Evolutionary conservation across 2,329 filamentous ascomycete genomes (phyloP).

Genomic region (Coniochaeta hoffmannii): DNA sequence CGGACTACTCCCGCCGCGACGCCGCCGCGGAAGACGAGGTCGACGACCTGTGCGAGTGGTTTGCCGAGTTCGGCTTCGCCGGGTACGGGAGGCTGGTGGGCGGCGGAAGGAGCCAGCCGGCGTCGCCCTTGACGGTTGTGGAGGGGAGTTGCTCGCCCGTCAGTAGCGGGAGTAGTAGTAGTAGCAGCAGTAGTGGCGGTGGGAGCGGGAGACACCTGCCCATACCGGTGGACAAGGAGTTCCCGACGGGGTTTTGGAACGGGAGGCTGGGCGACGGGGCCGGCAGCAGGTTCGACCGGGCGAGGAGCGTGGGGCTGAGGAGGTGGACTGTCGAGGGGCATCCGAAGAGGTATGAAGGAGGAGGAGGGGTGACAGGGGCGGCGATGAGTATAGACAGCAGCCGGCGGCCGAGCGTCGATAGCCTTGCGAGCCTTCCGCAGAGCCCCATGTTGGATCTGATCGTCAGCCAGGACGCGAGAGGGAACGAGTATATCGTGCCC

Average conservation of each 20-base stretch:
- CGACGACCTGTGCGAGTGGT: conserved; percentile 44
- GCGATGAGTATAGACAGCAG: conserved; percentile 5
- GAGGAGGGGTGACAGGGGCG: conserved; percentile 10
- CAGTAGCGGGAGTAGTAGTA: conserved; percentile 7
- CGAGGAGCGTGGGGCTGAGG: conserved; percentile 16
- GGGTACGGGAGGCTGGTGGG: conserved; percentile 29
- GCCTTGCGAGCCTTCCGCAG: conserved; percentile 37
- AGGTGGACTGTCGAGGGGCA: conserved; percentile 29
- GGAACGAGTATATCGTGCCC: conserved; percentile 34
- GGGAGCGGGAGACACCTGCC: conserved; percentile 22
- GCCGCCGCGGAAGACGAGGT: conserved; percentile 35
- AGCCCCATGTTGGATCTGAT: conserved; percentile 44
- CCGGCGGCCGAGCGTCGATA: conserved; percentile 15
- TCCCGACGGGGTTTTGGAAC: conserved; percentile 21
- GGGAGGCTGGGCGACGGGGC: background rate
- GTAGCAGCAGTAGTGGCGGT: conserved; percentile 9
- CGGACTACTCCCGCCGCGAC: conserved; percentile 27
- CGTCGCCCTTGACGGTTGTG: background rate
- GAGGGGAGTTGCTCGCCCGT: background rate
- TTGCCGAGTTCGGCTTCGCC: conserved; percentile 40
- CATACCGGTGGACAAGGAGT: conserved; percentile 28
- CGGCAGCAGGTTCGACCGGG: background rate
- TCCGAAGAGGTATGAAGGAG: conserved; percentile 21
- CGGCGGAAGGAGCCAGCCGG: background rate
- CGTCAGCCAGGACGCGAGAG: conserved; percentile 28